Evolutionary conservation across 495 filamentous ascomycete genomes (phyloP).

Genomic region (Tetracladium setigerum): DNA sequence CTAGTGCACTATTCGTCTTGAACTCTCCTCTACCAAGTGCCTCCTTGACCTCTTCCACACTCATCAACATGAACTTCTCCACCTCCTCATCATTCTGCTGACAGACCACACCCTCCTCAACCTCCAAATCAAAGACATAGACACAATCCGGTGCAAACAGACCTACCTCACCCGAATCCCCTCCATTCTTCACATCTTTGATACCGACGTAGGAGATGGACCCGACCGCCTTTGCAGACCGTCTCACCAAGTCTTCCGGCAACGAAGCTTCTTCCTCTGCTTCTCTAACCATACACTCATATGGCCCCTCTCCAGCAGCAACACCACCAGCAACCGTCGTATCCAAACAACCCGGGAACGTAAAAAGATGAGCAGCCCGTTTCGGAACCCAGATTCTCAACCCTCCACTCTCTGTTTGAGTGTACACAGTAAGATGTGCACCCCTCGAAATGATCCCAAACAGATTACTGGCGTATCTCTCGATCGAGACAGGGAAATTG

Average conservation of each 20-base stretch:
- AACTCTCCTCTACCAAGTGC: constrained; percentile 40
- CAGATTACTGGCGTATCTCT: constrained; percentile 37
- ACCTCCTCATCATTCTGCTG: constrained; percentile 45
- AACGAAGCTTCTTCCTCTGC: constrained; percentile 47
- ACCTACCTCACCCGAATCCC: constrained; percentile 28
- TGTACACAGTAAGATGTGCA: constrained; percentile 44
- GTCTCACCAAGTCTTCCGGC: constrained; percentile 21
- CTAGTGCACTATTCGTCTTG: constrained; percentile 43
- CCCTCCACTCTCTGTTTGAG: constrained; percentile 14
- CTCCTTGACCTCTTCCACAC: constrained; percentile 35
- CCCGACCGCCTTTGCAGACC: constrained; percentile 25
- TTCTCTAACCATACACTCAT: constrained; percentile 45
- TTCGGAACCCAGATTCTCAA: constrained; percentile 45
- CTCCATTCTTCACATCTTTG: constrained; percentile 18
- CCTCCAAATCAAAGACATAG: constrained; percentile 44
- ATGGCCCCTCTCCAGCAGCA: constrained; percentile 29
- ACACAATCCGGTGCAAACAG: constrained; percentile 36
- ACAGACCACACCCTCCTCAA: constrained; percentile 29
- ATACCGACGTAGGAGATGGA: constrained; percentile 30
- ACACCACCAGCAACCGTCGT: constrained; percentile 49
- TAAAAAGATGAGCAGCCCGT: constrained; percentile 35
- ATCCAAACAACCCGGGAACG: constrained; percentile 47
- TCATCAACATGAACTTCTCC: constrained; percentile 39
- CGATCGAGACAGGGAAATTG: constrained; percentile 31
- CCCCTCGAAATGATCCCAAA: constrained; percentile 44